These are phyloP conservation scores for Arctium lappa DNA, from an alignment of 129 eudicot species.

Conservation along the genomic window DNA sequence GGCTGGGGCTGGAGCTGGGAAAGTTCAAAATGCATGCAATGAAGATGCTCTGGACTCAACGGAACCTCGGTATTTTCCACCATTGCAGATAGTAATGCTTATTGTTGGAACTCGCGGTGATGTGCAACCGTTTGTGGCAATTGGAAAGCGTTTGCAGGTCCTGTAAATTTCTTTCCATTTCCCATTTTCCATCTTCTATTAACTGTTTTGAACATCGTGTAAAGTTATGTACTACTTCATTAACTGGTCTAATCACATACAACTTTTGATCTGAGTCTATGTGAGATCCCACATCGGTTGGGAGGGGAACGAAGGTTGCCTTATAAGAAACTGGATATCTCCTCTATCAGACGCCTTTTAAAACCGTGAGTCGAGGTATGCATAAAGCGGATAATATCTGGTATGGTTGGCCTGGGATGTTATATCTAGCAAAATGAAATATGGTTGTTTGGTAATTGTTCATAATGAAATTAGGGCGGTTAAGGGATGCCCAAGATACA, in stretches of 20 bases:
- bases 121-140: conserved; percentile 97
- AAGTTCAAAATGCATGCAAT: conserved; percentile 40
- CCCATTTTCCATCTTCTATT: neutral
- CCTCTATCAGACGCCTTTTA: too few relatives aligned
- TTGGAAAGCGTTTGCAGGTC: conserved; percentile 94
- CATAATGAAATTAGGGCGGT: too few relatives aligned
- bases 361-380: too few relatives aligned
- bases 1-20: conserved; percentile 33
- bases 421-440: too few relatives aligned
- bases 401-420: too few relatives aligned
- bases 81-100: conserved; percentile 86
- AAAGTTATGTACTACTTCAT: neutral
- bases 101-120: conserved; percentile 99
- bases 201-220: neutral
- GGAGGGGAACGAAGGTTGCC: too few relatives aligned
- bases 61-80: conserved; percentile 75
- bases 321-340: too few relatives aligned
- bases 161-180: neutral
- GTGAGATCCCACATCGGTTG: too few relatives aligned
- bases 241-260: neutral
- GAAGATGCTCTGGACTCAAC: conserved; percentile 64
- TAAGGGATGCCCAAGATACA: too few relatives aligned
- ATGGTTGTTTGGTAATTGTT: too few relatives aligned
- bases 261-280: neutral
- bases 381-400: too few relatives aligned